Evolutionary conservation across 441 rosid species (phyloP).

Genomic region (Erodium texanum): DNA sequence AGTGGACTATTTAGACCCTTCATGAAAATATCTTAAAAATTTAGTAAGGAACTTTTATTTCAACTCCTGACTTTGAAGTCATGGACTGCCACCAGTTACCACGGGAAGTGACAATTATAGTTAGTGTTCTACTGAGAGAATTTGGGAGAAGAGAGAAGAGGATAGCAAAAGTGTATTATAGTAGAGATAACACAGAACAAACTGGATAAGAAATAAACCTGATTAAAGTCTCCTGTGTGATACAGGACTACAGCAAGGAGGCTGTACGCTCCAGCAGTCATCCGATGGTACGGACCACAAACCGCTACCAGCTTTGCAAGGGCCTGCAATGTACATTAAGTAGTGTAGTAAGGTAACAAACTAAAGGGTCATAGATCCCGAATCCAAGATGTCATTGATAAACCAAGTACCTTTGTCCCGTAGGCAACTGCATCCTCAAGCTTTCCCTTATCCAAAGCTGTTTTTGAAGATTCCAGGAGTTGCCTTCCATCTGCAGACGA

Average conservation of each 20-base stretch:
- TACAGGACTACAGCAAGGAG: conserved; percentile 76
- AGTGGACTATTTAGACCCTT: not conserved
- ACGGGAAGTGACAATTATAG: not conserved
- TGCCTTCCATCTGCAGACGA: conserved; percentile 82
- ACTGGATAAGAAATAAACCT: conserved; percentile 32
- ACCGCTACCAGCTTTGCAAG: conserved; percentile 69
- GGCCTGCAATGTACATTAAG: conserved; percentile 38
- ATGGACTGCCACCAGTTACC: too few relatives aligned
- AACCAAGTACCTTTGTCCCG: conserved; percentile 51
- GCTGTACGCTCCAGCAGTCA: conserved; percentile 84
- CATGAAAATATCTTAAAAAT: not conserved
- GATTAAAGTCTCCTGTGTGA: conserved; percentile 80
- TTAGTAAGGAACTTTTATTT: not conserved
- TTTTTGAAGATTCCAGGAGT: conserved; percentile 69
- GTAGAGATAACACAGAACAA: not conserved
- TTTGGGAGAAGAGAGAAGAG: not conserved
- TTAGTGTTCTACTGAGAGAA: too few relatives aligned
- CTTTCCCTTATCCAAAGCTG: conserved; percentile 82
- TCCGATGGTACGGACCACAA: conserved; percentile 81
- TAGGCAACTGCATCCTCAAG: conserved; percentile 74
- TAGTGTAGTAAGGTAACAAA: conserved; percentile 11
- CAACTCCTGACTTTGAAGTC: not conserved
- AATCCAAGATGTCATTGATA: conserved; percentile 7
- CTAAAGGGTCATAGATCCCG: not conserved
- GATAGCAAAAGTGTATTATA: not conserved